Evolutionary conservation across 164 flowering plant genomes (phyloP), one percentile per base, ranked within the genome.

Genomic region (Umbellularia californica): DNA sequence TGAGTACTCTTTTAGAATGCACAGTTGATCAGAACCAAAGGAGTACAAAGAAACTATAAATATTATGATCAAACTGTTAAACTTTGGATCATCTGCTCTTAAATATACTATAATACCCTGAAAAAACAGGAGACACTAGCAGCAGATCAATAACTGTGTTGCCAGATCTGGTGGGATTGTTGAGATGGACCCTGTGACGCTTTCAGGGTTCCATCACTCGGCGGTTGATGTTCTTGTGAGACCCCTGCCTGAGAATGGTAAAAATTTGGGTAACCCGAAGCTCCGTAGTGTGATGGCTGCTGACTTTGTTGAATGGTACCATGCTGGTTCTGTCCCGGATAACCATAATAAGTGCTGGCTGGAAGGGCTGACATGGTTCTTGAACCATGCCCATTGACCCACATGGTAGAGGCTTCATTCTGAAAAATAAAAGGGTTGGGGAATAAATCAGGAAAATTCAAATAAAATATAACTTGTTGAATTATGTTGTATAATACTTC

Each of bases 121-220:
- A 83, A 83, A 86, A 82, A 83, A 72, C 85, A 69, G 75, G 79
- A 79, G 72, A 58, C 50, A 62, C 25, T 15, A 25, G 47, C 5
- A 77, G 35, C 65, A 67, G 81, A 82, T 88, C 81, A 91, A 89
- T 93, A 90, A 77, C 78, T 82, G 83, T 88, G 91, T 79, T 88
- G 96, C 98, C 98, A 94, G 69, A 92, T 70, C 83, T 90, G 98
- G 75, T 90, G 95, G 51, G 92, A 84, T 78, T 88, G 98, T 85
- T 90, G 90, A n/a, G 92, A 70, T 17, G 83, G 94, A 71, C 87
- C 90, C 74, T 89, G 95, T 27, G 92, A 82, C 2, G 89, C 87
- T 14, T 84, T 79, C 2, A 87, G 81, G 23, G 88, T 74, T 6
- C 82, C 90, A 60, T 92, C 96, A 74, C 90, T 85, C 4, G 85